These are phyloP conservation scores for Hansenula sp. DNA, from an alignment of 1,139 yeast genomes.

Conservation along the genomic window DNA sequence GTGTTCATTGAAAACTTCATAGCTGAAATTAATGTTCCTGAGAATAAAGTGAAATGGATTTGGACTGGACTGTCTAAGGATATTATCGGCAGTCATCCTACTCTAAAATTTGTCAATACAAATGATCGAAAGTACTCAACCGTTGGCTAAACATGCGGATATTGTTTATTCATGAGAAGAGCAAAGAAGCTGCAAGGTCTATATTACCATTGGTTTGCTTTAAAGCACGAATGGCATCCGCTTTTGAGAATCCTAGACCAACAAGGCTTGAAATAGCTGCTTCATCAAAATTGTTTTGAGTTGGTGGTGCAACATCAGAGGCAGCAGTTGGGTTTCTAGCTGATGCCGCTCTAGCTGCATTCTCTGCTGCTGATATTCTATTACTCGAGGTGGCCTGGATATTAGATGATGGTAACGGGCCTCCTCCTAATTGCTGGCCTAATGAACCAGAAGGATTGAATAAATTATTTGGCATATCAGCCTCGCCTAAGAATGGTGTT, in stretches of 20 bases:
- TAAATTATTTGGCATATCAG: constrained; percentile 54
- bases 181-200: constrained; percentile 78
- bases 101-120: constrained; percentile 19
- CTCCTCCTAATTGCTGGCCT: constrained; percentile 7
- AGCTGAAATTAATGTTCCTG: constrained; percentile 55
- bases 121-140: constrained; percentile 11
- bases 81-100: constrained; percentile 34
- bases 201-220: constrained; percentile 68
- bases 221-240: constrained; percentile 64
- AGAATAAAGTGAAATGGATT: constrained; percentile 61
- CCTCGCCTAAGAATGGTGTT: constrained; percentile 69
- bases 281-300: constrained; percentile 24
- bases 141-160: background rate
- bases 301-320: constrained; percentile 8
- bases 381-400: background rate
- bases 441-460: constrained; percentile 8
- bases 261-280: constrained; percentile 51
- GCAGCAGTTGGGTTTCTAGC: constrained; percentile 2
- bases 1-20: constrained; percentile 77
- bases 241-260: constrained; percentile 66
- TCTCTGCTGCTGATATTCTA: constrained; percentile 5
- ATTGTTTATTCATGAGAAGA: constrained; percentile 36
- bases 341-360: constrained; percentile 5
- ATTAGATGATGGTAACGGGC: constrained; percentile 4
- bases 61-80: constrained; percentile 70